Evolutionary conservation across 1,284 basidiomycete species (phyloP), one percentile per base, ranked within the genome.

Genomic region (Rhizopogon parksii): DNA sequence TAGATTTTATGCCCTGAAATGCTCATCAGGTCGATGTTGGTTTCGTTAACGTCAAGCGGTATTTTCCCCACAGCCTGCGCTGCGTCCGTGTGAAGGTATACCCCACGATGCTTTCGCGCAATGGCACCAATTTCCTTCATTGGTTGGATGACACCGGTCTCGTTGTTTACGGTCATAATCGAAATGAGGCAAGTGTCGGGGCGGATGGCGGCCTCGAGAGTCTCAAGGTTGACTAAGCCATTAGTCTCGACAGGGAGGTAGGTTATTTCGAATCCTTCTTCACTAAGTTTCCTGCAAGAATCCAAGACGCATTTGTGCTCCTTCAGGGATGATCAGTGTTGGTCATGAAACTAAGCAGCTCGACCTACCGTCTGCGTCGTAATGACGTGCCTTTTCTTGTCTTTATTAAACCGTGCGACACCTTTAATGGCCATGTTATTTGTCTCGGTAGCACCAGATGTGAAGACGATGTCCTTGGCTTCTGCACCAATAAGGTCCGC

Each of bases 251-350:
- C 96, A 2, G 96, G 94, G 14, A 99, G 79, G 70, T 99, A 99
- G 6, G 96, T 99, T 52, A 99, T 79, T 54, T 99, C 95, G 68
- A 98, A 99, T 6, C 95, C 96, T 72, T 98, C 94, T 67, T 97
- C 94, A 45, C 91, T 83, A 6, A 99, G 80, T 67, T 90, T 91
- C 63, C 96, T 83, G 73, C 95, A 99, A 11, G 95, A 98, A 70
- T 99, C 96, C 43, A 99, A 79, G 0, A 99, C 96, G 67, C 96
- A 99, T 78, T 99, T 99, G 75, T 99, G 96, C 70, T 99, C 96
- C 94, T 95, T 62, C 54, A 64, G 50, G 39, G 36, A 50, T 48
- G 42, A 40, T 40, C 43, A 54, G 39, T 25, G 35, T 36, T 14
- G n/a, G 40, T 12, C 42, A 34, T 48, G 38, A 36, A 39, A 36